These are phyloP conservation scores for Ustilago esculenta DNA, from an alignment of 1,284 basidiomycete species.

Conservation along the genomic window DNA sequence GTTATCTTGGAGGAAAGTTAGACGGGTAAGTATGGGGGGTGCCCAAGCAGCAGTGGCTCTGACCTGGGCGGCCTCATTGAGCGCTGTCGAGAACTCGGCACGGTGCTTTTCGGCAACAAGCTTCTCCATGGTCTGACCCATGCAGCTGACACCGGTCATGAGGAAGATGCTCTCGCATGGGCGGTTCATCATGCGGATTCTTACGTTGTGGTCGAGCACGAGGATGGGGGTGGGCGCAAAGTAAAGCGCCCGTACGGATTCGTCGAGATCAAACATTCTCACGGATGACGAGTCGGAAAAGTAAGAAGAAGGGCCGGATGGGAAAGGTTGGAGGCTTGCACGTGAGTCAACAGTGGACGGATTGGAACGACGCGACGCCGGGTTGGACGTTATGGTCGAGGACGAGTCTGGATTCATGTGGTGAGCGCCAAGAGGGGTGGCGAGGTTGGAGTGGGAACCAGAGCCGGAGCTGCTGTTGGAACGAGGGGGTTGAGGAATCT, in stretches of 20 bases:
- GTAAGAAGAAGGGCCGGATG: constrained; percentile 23
- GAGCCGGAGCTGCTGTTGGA: constrained; percentile 20
- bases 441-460: neutral
- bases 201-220: constrained; percentile 56
- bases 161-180: constrained; percentile 56
- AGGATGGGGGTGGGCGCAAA: constrained; percentile 61
- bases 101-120: constrained; percentile 32
- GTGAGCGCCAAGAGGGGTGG: neutral
- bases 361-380: constrained; percentile 3
- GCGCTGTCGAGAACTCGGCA: constrained; percentile 24
- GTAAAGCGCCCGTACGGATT: constrained; percentile 61
- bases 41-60: constrained; percentile 40
- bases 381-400: constrained; percentile 6
- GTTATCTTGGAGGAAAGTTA: constrained; percentile 52
- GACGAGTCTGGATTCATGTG: constrained; percentile 25
- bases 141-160: constrained; percentile 45
- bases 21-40: constrained; percentile 49
- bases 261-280: constrained; percentile 63
- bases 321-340: constrained; percentile 27
- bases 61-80: constrained; percentile 53
- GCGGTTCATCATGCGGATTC: constrained; percentile 60
- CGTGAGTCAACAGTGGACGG: constrained; percentile 8
- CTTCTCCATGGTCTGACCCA: constrained; percentile 55
- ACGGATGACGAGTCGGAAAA: constrained; percentile 26
- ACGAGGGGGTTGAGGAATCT: constrained; percentile 6